A percentile compares a stretch with the other conserved stretches of the same genome.
Evolutionary conservation across 257 asterid species (phyloP).

Genomic region (Fraxinus anomala): DNA sequence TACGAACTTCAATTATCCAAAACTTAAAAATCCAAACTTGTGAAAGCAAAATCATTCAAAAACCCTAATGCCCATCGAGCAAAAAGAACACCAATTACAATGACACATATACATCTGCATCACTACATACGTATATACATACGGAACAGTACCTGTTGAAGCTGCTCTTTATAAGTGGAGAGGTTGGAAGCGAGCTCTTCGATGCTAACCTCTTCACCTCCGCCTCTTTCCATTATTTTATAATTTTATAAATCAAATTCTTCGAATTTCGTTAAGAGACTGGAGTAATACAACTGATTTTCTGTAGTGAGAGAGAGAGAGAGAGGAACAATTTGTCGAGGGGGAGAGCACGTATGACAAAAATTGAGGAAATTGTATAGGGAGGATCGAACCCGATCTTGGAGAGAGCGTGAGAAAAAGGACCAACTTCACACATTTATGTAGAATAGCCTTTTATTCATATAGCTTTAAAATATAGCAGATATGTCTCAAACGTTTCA

Average conservation of each 20-base stretch:
- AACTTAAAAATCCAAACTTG: background rate
- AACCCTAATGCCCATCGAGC: background rate
- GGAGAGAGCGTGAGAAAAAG: background rate
- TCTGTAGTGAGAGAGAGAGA: background rate
- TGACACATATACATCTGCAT: background rate
- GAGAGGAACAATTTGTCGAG: background rate
- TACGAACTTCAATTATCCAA: background rate
- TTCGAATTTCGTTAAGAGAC: background rate
- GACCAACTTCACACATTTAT: no score
- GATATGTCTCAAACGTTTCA: no score
- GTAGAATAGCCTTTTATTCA: no score
- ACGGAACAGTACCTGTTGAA: conserved; percentile 63
- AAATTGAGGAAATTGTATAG: background rate
- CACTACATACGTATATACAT: background rate
- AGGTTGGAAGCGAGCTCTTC: conserved; percentile 86
- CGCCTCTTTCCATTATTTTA: conserved; percentile 30
- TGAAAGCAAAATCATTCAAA: background rate
- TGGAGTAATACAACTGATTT: background rate
- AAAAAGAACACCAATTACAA: background rate
- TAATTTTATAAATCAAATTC: background rate
- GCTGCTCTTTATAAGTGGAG: conserved; percentile 87
- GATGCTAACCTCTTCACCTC: conserved; percentile 79
- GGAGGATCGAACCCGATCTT: background rate
- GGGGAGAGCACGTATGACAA: background rate
- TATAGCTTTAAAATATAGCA: no score